Evolutionary conservation across 2,329 filamentous ascomycete species (phyloP).

Genomic region (Fusarium nanum): DNA sequence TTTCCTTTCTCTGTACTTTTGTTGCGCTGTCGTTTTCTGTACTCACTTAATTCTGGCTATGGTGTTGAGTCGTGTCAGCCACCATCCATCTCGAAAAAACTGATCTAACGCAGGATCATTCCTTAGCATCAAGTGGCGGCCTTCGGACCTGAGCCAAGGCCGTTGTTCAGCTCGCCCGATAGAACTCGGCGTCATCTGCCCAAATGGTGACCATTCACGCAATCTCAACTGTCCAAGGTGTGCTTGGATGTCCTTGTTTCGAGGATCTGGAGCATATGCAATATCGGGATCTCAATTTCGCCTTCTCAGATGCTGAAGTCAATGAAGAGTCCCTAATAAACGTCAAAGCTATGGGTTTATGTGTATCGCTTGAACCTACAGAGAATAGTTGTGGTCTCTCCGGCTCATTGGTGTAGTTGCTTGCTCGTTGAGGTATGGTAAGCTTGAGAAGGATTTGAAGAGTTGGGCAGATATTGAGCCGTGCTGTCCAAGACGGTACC

Average conservation of each 20-base stretch:
- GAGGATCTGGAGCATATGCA: background rate
- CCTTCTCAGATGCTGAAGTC: background rate
- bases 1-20: background rate
- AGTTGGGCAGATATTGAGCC: background rate
- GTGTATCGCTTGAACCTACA: background rate
- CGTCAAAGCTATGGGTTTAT: background rate
- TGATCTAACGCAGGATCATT: background rate
- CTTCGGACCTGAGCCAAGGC: background rate
- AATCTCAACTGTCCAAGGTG: background rate
- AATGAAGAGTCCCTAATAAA: no score
- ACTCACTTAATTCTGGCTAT: background rate
- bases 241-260: background rate
- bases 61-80: background rate
- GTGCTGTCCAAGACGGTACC: conserved; percentile 1
- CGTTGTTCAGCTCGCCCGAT: background rate
- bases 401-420: no score
- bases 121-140: background rate
- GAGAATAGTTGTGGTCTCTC: no score
- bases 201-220: background rate
- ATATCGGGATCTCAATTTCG: no score
- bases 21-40: background rate
- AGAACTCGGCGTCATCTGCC: conserved; percentile 1
- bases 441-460: background rate
- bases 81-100: background rate
- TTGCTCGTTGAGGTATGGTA: background rate